Evolutionary conservation across 306 rosid genomes (phyloP).

Genomic region (Potentilla sterilis): DNA sequence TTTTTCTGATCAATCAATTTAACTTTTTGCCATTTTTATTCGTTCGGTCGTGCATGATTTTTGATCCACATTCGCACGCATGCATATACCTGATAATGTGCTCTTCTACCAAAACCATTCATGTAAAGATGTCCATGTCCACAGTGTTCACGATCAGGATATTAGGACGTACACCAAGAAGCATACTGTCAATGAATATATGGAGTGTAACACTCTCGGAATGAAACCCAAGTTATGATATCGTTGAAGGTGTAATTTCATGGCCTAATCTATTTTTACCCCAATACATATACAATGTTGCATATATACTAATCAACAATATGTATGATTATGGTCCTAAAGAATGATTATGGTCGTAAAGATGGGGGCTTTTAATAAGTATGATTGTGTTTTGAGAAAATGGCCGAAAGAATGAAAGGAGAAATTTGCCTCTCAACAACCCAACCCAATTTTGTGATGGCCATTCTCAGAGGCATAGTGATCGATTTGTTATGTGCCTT

Average conservation of each 20-base stretch:
- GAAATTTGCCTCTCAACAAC: constrained; percentile 67
- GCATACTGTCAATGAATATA: background rate
- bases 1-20: constrained; percentile 20
- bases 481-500: constrained; percentile 31
- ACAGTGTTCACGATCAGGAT: background rate
- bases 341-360: background rate
- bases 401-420: constrained; percentile 32
- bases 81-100: background rate
- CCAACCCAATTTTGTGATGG: constrained; percentile 56
- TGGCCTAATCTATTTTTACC: background rate
- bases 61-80: background rate
- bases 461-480: constrained; percentile 41
- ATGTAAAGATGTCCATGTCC: background rate
- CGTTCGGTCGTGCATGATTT: background rate
- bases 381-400: constrained; percentile 50
- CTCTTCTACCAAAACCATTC: constrained; percentile 6
- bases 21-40: constrained; percentile 26
- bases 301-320: no score
- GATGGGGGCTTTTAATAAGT: constrained; percentile 26
- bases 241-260: background rate
- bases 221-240: background rate
- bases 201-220: background rate
- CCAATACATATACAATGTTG: no score
- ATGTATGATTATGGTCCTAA: no score
- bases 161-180: background rate